Base-by-base conservation (phyloP, 1,284 basidiomycete species). In the Microbotryum scabiosae region DNA sequence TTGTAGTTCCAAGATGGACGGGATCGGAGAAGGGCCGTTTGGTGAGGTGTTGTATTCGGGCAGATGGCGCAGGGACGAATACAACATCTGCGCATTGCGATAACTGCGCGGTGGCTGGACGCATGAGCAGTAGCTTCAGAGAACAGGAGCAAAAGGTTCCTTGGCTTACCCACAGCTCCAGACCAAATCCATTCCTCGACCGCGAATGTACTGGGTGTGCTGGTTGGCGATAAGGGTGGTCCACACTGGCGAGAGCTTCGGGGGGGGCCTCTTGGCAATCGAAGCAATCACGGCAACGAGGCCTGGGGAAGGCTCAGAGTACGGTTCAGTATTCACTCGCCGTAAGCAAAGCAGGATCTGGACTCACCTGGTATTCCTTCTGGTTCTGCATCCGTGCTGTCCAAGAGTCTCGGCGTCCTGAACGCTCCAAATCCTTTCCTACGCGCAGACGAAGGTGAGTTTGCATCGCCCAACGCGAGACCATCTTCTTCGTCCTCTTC, bases 41-140 rank as follows among this genome's bases (percentile, higher is more conserved):
- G 49, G 62, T 36, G n/a, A 58, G n/a, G 47, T 25, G 10, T 62
- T 59, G 26, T 64, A 68, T 12, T 60, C 59, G 16, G 55, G 52
- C 5, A 70, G 43, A 50, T 69, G 62, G 23, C 65, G 59, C 5
- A 63, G 18, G 6, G 68, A 54, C 23, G 70, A 69, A 51, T 66
- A 65, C 23, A 72, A 28, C 71, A 73, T 73, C 49, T 70, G 70
- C 1, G 65, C 51, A 56, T 70, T 72, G 41, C 68, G 63, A 61
- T 71, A 73, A 3, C 68, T 65, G 51, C 26, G 5, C 2, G 3
- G 10, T 10, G 14, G 26, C 43, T n/a, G 4, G n/a, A n/a, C n/a
- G n/a, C n/a, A n/a, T 20, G 36, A 16, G 25, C 5, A 25, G 10
- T 16, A 8, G 20, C 7, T 21, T n/a, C 23, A n/a, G 30, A 28